Conservation (phyloP, 179 eudicot genomes). For the Amaranthus tricolor region DNA sequence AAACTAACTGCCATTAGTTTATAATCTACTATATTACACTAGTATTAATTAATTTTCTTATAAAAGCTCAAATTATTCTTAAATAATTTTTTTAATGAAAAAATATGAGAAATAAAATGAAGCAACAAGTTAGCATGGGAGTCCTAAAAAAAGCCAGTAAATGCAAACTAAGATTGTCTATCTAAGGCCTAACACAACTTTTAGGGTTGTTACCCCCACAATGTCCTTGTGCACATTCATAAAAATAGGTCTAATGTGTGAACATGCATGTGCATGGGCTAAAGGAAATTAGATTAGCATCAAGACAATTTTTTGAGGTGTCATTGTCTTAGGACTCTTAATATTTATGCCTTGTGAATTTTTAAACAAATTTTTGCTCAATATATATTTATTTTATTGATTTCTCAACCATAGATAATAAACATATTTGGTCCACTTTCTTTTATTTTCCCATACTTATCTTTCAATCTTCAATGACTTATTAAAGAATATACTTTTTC, state of each 20-base stretch:
- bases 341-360: slow-evolving; percentile 21
- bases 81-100: background rate
- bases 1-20: too few species aligned
- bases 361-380: background rate
- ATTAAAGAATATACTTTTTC: too few species aligned
- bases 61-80: background rate
- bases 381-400: slow-evolving; percentile 4
- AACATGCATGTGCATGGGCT: slow-evolving; percentile 20
- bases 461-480: too few species aligned
- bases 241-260: slow-evolving; percentile 18
- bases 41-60: background rate
- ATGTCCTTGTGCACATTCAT: slow-evolving; percentile 16
- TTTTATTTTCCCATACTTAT: background rate
- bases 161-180: slow-evolving; percentile 27
- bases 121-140: slow-evolving; percentile 24
- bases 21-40: too few species aligned
- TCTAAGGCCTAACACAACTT: slow-evolving; percentile 23
- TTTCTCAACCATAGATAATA: background rate
- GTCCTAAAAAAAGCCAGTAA: slow-evolving; percentile 12
- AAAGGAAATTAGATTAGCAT: slow-evolving; percentile 17
- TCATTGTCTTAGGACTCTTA: slow-evolving; percentile 28
- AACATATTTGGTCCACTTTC: slow-evolving; percentile 27
- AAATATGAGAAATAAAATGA: background rate
- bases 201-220: slow-evolving; percentile 18
- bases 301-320: slow-evolving; percentile 24